Percentiles rank a stretch among this genome's conserved stretches.
Evolutionary conservation across 2,329 filamentous ascomycete species (phyloP).

Genomic region (Lachnellula willkommii): DNA sequence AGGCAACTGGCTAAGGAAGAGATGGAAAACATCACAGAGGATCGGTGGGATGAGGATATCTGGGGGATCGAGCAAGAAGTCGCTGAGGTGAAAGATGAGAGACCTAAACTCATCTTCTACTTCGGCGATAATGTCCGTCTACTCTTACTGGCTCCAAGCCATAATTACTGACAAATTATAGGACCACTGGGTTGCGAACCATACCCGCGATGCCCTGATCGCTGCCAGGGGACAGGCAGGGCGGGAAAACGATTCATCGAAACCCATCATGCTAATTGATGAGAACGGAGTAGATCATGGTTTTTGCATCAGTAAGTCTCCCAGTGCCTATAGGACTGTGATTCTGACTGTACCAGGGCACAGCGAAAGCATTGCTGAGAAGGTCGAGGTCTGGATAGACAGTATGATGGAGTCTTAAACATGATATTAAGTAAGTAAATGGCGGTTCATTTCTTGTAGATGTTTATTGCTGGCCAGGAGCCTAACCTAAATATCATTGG

Average conservation of each 20-base stretch:
- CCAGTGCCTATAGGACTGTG: not conserved
- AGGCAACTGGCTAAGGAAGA: constrained; percentile 53
- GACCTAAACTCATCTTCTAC: constrained; percentile 52
- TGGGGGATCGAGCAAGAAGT: constrained; percentile 45
- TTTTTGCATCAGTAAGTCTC: constrained; percentile 51
- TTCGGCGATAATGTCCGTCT: constrained; percentile 44
- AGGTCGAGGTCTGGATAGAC: constrained; percentile 36
- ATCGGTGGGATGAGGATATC: constrained; percentile 54
- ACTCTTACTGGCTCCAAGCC: not conserved
- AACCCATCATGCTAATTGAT: constrained; percentile 49
- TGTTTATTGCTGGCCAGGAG: not conserved
- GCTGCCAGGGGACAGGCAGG: constrained; percentile 33
- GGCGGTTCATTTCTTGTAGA: not conserved
- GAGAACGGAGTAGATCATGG: constrained; percentile 53
- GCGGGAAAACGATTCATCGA: constrained; percentile 26
- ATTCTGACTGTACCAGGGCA: constrained; percentile 34
- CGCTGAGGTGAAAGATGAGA: constrained; percentile 10
- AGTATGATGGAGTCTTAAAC: constrained; percentile 15
- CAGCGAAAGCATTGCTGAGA: constrained; percentile 45
- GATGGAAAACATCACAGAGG: constrained; percentile 53
- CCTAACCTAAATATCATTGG: not conserved
- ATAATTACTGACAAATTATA: constrained; percentile 8
- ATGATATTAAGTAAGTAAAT: not conserved
- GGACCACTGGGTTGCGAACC: constrained; percentile 58
- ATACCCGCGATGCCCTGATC: constrained; percentile 53